These are phyloP conservation scores for Chlorella sorokiniana DNA, from an alignment of 139 green algal species.

Conservation along the genomic window DNA sequence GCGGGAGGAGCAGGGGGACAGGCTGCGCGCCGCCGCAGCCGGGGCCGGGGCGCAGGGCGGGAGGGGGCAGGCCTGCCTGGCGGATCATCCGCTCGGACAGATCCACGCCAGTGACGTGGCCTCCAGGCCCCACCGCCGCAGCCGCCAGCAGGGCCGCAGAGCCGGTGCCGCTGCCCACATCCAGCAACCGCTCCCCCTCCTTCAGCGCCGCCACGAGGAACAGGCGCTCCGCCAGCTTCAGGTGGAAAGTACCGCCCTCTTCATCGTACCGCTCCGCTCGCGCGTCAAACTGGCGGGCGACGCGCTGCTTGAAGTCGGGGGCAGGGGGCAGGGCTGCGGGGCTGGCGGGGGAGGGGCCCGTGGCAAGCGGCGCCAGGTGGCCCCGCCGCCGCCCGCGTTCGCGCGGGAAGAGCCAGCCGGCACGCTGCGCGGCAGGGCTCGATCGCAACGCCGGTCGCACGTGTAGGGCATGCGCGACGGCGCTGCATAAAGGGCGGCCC, in stretches of 20 bases:
- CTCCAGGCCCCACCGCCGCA: neutral
- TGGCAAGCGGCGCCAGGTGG: too few relatives aligned
- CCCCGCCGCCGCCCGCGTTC: too few relatives aligned
- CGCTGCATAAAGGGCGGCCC: too few relatives aligned
- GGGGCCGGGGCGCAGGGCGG: neutral
- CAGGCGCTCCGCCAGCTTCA: neutral
- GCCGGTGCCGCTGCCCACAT: conserved; percentile 7
- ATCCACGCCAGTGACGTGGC: neutral
- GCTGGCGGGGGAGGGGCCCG: too few relatives aligned
- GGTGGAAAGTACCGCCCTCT: neutral
- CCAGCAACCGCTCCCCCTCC: neutral
- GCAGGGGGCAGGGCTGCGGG: too few relatives aligned
- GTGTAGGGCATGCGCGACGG: too few relatives aligned
- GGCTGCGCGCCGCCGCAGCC: neutral
- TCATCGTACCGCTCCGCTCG: neutral
- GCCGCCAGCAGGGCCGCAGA: neutral
- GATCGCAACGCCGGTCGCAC: too few relatives aligned
- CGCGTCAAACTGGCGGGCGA: neutral
- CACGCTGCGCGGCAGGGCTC: too few relatives aligned
- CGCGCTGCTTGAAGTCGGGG: neutral
- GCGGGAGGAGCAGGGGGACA: neutral
- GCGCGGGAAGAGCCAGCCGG: too few relatives aligned
- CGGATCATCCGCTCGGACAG: neutral
- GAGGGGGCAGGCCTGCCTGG: neutral
- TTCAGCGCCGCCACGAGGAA: neutral